A percentile compares a stretch with the other conserved stretches of the same genome.
phyloP scores from a whole-genome alignment of 495 filamentous ascomycete genomes.

The Melanomma pulvis-pyrius region DNA sequence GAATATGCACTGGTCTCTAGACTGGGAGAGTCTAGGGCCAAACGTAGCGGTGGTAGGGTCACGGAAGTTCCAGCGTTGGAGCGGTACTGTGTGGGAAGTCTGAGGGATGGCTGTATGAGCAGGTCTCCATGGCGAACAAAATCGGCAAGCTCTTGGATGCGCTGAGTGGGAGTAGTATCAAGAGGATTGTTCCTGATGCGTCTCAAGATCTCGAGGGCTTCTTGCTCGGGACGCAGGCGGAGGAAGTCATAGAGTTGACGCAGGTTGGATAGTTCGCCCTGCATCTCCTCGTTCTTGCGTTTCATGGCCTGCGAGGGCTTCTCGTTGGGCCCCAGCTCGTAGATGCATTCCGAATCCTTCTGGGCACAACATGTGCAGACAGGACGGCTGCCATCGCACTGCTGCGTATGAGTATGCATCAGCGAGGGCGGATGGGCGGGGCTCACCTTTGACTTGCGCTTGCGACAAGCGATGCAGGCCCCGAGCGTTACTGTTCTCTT shows the following conservation, averaged over 20 bases:
- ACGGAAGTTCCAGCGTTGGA: not conserved
- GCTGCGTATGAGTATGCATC: not conserved
- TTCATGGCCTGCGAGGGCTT: constrained; percentile 34
- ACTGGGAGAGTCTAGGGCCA: constrained; percentile 16
- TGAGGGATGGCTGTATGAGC: not conserved
- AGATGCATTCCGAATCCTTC: constrained; percentile 29
- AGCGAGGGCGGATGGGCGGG: not conserved
- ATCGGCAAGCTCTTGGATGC: constrained; percentile 24
- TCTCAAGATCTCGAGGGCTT: constrained; percentile 23
- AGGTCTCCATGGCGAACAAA: constrained; percentile 16
- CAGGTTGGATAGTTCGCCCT: constrained; percentile 28
- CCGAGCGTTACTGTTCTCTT: constrained; percentile 33
- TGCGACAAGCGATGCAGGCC: constrained; percentile 29
- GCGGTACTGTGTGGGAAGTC: not conserved
- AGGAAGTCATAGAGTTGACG: constrained; percentile 32
- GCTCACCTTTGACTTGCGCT: constrained; percentile 30
- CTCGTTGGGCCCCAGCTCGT: constrained; percentile 32
- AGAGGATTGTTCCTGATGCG: constrained; percentile 9
- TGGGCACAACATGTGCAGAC: constrained; percentile 30
- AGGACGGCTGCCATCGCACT: constrained; percentile 33
- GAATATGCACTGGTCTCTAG: not conserved
- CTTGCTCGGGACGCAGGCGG: constrained; percentile 21
- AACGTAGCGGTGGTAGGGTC: constrained; percentile 20
- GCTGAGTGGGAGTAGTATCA: constrained; percentile 8
- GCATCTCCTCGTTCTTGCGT: constrained; percentile 36